These are phyloP conservation scores for Chaetomium fimeti DNA, from an alignment of 495 filamentous ascomycete species.

Conservation along the genomic window DNA sequence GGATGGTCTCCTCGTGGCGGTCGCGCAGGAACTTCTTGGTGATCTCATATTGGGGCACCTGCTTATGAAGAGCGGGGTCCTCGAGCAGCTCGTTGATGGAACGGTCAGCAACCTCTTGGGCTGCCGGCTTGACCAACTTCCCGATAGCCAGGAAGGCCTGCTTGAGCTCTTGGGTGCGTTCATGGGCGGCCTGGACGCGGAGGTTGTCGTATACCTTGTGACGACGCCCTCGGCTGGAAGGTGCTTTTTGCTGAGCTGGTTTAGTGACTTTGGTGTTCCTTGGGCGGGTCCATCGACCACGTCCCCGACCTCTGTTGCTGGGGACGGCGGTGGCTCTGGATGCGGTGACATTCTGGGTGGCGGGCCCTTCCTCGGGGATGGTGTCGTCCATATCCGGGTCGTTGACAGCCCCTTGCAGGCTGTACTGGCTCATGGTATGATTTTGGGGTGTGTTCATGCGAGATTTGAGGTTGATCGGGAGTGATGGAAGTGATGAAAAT, in stretches of 20 bases:
- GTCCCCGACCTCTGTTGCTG: conserved; percentile 36
- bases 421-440: conserved; percentile 23
- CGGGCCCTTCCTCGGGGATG: conserved; percentile 24
- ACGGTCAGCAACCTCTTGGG: conserved; percentile 45
- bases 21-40: conserved; percentile 36
- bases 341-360: conserved; percentile 27
- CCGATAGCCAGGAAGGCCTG: conserved; percentile 40
- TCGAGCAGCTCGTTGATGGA: conserved; percentile 38
- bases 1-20: conserved; percentile 30
- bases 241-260: conserved; percentile 33
- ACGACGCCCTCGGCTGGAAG: conserved; percentile 43
- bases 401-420: conserved; percentile 14
- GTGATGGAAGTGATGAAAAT: not conserved
- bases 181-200: conserved; percentile 46
- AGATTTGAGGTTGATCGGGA: conserved; percentile 3
- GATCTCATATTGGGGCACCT: conserved; percentile 33
- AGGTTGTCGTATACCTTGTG: conserved; percentile 44
- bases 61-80: conserved; percentile 35
- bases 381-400: conserved; percentile 27
- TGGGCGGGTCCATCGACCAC: conserved; percentile 22
- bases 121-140: conserved; percentile 41
- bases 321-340: conserved; percentile 25
- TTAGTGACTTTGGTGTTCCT: conserved; percentile 37
- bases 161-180: conserved; percentile 46
- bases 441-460: not conserved